A percentile compares a stretch with the other conserved stretches of the same genome.
These are phyloP conservation scores for Nicotiana tomentosiformis DNA, from an alignment of 257 asterid genomes.

Conservation along the genomic window DNA sequence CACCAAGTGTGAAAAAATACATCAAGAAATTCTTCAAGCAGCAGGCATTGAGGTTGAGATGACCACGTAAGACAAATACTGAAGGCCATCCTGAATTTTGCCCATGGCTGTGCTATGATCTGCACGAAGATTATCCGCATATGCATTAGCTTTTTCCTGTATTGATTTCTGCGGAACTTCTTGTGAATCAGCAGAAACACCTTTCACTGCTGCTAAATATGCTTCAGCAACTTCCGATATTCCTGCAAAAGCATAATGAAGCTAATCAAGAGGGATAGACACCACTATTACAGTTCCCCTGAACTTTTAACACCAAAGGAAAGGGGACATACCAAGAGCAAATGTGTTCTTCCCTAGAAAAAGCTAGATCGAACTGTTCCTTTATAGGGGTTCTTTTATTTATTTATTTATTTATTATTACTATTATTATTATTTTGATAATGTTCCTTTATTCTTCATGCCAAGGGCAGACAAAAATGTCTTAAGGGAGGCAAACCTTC, in stretches of 20 bases:
- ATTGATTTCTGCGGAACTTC: constrained; percentile 46
- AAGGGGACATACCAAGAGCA: background rate
- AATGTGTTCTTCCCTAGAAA: background rate
- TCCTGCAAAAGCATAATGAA: constrained; percentile 39
- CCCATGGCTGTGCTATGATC: constrained; percentile 64
- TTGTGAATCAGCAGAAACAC: constrained; percentile 38
- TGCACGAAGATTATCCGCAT: constrained; percentile 52
- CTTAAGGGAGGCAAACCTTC: background rate
- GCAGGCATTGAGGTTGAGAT: constrained; percentile 72
- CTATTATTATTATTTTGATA: too few relatives aligned
- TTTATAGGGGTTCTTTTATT: background rate
- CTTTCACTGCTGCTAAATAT: constrained; percentile 58
- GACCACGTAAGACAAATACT: constrained; percentile 54
- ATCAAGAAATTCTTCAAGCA: constrained; percentile 28
- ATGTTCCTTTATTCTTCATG: background rate
- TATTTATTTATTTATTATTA: too few relatives aligned
- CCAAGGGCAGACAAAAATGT: background rate
- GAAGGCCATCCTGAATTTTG: constrained; percentile 85
- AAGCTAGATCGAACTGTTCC: background rate
- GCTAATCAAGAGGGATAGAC: background rate
- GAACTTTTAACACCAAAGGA: background rate
- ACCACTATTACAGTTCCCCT: background rate
- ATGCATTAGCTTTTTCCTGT: constrained; percentile 54
- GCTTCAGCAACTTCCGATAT: constrained; percentile 88
- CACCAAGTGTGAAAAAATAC: background rate